phyloP scores from a whole-genome alignment of 352 stramenopile species.

The Phytopythium ostracodes region DNA sequence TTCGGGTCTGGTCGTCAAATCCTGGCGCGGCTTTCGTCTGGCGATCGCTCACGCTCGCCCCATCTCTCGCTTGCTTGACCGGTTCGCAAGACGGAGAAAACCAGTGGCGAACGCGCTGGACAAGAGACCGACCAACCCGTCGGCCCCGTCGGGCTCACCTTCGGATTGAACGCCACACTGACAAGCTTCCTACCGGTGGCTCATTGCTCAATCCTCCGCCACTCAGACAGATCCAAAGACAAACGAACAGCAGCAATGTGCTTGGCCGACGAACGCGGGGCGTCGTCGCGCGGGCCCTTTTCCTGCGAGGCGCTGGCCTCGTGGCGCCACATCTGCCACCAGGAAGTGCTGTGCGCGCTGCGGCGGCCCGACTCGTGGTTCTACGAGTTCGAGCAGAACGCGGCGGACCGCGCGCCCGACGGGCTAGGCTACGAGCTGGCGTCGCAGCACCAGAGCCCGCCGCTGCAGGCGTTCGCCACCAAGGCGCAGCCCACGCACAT shows the following conservation, averaged over 20 bases:
- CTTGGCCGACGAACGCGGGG: neutral
- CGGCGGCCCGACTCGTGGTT: slow-evolving; percentile 36
- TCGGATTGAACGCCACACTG: too few species aligned
- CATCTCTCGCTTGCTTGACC: too few species aligned
- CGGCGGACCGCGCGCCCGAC: slow-evolving; percentile 11
- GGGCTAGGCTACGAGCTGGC: slow-evolving; percentile 24
- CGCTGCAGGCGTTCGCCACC: slow-evolving; percentile 19
- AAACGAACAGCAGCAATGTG: neutral
- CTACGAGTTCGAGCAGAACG: slow-evolving; percentile 29
- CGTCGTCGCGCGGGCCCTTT: slow-evolving; percentile 6
- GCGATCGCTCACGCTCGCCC: too few species aligned
- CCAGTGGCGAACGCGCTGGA: too few species aligned
- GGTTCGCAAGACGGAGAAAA: too few species aligned
- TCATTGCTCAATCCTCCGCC: neutral
- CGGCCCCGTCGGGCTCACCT: neutral
- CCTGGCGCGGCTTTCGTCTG: too few species aligned
- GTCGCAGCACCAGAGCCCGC: slow-evolving; percentile 24
- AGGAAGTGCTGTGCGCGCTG: slow-evolving; percentile 30
- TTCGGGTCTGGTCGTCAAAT: too few species aligned
- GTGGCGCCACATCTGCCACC: slow-evolving; percentile 25
- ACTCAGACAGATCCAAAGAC: neutral
- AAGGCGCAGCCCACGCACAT: slow-evolving; percentile 19
- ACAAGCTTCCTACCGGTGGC: too few species aligned
- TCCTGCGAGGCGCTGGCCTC: slow-evolving; percentile 14
- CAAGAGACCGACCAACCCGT: neutral